Evolutionary conservation across 164 flowering plant genomes (phyloP), one percentile per base, ranked within the genome.

Genomic region (Annona cherimola): DNA sequence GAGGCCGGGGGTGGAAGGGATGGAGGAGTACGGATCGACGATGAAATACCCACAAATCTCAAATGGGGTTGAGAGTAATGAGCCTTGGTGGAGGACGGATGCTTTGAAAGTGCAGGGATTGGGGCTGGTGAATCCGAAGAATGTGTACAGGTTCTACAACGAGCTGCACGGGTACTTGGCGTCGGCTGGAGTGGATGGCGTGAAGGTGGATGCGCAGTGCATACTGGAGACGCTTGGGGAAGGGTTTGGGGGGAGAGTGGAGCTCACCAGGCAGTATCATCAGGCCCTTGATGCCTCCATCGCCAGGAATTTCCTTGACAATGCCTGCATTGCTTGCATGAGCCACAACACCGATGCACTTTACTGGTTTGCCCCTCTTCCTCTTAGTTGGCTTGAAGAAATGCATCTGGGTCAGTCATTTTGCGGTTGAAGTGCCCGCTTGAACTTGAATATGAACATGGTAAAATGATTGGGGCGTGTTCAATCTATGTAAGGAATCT

Each of bases 161-260:
- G 98, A 91, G 76, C 57, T 93, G 70, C 99, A 95, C 45, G 74
- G 82, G 63, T 95, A 93, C 76, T 79, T 93, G 82, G 90, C 88
- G 0, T 42, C 80, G 2, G 94, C 94, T 19, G 99, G 98, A 0
- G 74, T 95, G 3, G 99, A 95, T 68, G 98, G 99, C 1, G 98
- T 95, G 45, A 95, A 95, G 82, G 99, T 95, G 62, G 99, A 95
- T 67, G 98, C 82, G 72, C 99, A 95, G 85, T 87, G 96, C 71
- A 82, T 95, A 9, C 79, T 95, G 80, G 98, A 95, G 87, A 95
- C 98, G 0, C 81, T 95, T 0, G 99, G 96, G 16, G 86, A 81
- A 0, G 94, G 92, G 8, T 79, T 91, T 4, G 97, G 98, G 4
- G 98, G 98, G n/a, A 69, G 98, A 41, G 98, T 91, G 8, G 90